These are phyloP conservation scores for Daldinia bambusicola DNA, from an alignment of 495 filamentous ascomycete genomes.

Conservation along the genomic window DNA sequence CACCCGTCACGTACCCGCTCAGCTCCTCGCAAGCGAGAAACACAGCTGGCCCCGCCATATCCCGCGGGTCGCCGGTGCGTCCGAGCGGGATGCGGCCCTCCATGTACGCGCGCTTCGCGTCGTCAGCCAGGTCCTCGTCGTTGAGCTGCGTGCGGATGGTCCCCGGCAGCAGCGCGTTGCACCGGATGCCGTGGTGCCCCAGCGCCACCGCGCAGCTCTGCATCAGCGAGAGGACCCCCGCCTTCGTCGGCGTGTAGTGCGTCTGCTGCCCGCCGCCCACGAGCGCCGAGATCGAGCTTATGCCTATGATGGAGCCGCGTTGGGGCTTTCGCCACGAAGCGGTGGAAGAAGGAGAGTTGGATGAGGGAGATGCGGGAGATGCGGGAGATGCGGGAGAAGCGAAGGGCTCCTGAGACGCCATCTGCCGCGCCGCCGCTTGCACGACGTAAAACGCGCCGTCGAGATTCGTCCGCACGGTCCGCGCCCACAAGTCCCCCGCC, in stretches of 20 bases:
- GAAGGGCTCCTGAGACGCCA: conserved; percentile 70
- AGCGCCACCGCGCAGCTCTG: conserved; percentile 84
- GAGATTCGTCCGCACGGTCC: conserved; percentile 80
- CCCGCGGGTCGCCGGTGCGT: conserved; percentile 71
- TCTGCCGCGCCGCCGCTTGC: conserved; percentile 84
- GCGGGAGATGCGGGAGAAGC: no score
- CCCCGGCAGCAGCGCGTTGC: conserved; percentile 87
- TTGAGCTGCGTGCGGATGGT: conserved; percentile 89
- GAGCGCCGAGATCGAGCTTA: conserved; percentile 84
- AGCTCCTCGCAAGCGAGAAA: conserved; percentile 83
- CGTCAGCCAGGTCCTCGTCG: conserved; percentile 77
- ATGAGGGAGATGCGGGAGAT: no score
- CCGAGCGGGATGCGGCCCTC: conserved; percentile 85
- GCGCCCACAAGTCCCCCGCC: conserved; percentile 67
- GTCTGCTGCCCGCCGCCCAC: conserved; percentile 83
- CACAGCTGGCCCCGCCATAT: conserved; percentile 85
- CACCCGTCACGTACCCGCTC: conserved; percentile 83
- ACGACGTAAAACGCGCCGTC: conserved; percentile 86
- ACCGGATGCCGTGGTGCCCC: conserved; percentile 78
- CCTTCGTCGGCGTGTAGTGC: conserved; percentile 94
- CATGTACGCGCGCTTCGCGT: conserved; percentile 82
- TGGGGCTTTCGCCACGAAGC: conserved; percentile 6
- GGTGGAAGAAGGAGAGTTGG: no score
- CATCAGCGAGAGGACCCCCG: conserved; percentile 83
- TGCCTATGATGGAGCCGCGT: conserved; percentile 84